Evolutionary conservation across 176 grass and related monocot genomes (phyloP), one percentile per base, ranked within the genome.

Genomic region (Elaeis guineensis): DNA sequence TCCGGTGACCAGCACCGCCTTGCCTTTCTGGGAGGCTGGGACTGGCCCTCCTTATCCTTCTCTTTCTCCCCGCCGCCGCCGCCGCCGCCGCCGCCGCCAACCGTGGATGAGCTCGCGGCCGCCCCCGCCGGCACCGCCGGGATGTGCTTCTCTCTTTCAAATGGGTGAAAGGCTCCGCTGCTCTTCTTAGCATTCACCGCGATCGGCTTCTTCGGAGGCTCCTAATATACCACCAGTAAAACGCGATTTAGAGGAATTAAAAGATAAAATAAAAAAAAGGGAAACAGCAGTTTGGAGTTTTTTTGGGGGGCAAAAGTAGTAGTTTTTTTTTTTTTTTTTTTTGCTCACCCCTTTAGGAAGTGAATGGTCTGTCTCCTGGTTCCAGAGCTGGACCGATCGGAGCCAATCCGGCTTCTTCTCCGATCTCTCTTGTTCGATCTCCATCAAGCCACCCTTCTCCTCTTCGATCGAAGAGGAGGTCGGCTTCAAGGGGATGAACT

Each of bases 1-100:
- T 65, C 63, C 21, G 49, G 49, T 2, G 63, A 65, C 63, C 63
- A 65, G 63, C 63, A 65, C 20, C 63, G 49, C 49, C 63, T 65
- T 17, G 63, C 39, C 63, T 65, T 52, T 50, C 49, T 52, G 35
- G n/a, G 61, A 49, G 61, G 32, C 35, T 63, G 61, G 35, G 35
- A 44, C 35, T 44, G 35, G 8, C 35, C 35, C 35, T 44, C 35
- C 35, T 44, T 44, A 44, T 44, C 35, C 35, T 44, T 44, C 35
- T 44, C 35, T 44, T 44, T 44, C 9, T 44, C 35, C 35, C 35
- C 35, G 3, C 7, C 35, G 1, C 8, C 30, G 30, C 0, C 30
- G 32, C 32, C 30, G 5, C 30, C 30, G 5, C 30, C 35, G 6
- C 35, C 35, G 6, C 35, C 35, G 0, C 8, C 35, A 2, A 44